These are phyloP conservation scores for Solanum clarkiae DNA, from an alignment of 257 asterid genomes.

Conservation along the genomic window DNA sequence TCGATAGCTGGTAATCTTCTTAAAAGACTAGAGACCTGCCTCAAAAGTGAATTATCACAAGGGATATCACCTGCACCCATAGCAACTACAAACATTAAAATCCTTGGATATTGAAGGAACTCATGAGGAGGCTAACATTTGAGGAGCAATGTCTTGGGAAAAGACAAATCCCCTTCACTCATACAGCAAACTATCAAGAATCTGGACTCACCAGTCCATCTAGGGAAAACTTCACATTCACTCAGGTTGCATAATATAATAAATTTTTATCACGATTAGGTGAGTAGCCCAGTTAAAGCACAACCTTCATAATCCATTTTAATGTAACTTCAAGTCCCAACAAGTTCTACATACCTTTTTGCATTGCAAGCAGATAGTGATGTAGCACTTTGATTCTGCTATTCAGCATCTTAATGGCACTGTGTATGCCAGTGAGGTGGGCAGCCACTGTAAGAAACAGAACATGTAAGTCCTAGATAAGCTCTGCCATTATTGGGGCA, in stretches of 20 bases:
- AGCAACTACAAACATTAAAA: constrained; percentile 8
- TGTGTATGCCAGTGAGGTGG: constrained; percentile 93
- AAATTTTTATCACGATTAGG: background rate
- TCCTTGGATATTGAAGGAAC: background rate
- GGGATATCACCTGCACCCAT: constrained; percentile 64
- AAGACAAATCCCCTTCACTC: background rate
- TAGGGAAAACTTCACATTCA: background rate
- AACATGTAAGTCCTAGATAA: background rate
- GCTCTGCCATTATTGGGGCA: background rate
- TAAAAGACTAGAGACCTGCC: constrained; percentile 91
- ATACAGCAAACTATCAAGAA: background rate
- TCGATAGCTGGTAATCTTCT: constrained; percentile 92
- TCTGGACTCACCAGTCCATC: background rate
- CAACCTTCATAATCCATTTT: background rate
- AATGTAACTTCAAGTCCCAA: background rate
- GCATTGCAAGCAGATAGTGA: constrained; percentile 84
- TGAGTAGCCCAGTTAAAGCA: background rate
- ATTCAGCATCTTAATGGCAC: constrained; percentile 93
- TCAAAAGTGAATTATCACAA: constrained; percentile 62
- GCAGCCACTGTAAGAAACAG: constrained; percentile 64
- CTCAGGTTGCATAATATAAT: background rate
- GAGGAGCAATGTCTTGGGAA: background rate
- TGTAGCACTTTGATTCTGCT: constrained; percentile 83
- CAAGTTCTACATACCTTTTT: constrained; percentile 47
- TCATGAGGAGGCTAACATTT: background rate